Percentiles rank a stretch among this genome's conserved stretches.
Evolutionary conservation across 2,329 filamentous ascomycete species (phyloP).

Genomic region (Nothophaeocryptopus gaeumannii): DNA sequence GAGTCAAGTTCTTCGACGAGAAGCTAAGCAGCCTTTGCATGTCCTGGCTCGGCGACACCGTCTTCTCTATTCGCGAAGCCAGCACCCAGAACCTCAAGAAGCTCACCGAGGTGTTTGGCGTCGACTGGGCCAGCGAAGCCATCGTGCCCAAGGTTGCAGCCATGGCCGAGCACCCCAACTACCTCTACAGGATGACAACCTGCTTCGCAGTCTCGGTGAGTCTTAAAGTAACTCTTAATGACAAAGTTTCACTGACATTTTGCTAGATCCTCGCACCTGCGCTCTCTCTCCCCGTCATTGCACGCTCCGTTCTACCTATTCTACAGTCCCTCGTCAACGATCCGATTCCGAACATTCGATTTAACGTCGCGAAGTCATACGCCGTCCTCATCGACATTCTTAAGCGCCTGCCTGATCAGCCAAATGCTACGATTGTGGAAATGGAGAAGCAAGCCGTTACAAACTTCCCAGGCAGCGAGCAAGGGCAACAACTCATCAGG

Average conservation of each 20-base stretch:
- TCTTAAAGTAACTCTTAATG: constrained; percentile 23
- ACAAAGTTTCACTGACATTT: constrained; percentile 10
- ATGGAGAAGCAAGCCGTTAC: constrained; percentile 73
- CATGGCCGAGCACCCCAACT: constrained; percentile 98
- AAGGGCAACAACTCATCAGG: constrained; percentile 34
- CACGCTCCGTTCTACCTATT: constrained; percentile 90
- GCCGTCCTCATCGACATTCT: constrained; percentile 85
- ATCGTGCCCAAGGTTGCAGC: constrained; percentile 99
- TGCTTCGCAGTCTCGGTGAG: constrained; percentile 97
- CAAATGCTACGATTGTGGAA: constrained; percentile 68
- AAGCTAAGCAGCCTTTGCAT: constrained; percentile 94
- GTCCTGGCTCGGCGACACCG: constrained; percentile 96
- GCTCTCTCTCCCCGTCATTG: constrained; percentile 89
- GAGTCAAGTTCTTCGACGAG: constrained; percentile 97
- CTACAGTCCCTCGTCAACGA: constrained; percentile 90
- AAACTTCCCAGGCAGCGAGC: constrained; percentile 45
- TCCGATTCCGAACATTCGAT: constrained; percentile 97
- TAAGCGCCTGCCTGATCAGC: constrained; percentile 82
- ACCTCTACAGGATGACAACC: constrained; percentile 99
- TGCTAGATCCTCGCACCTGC: constrained; percentile 84
- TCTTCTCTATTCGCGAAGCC: constrained; percentile 97
- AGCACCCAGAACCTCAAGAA: constrained; percentile 98
- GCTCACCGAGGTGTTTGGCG: constrained; percentile 95
- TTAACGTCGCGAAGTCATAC: constrained; percentile 99
- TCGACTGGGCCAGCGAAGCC: constrained; percentile 93